Evolutionary conservation across 2,329 filamentous ascomycete genomes (phyloP).

Genomic region (Phaeosphaeriaceae sp.): DNA sequence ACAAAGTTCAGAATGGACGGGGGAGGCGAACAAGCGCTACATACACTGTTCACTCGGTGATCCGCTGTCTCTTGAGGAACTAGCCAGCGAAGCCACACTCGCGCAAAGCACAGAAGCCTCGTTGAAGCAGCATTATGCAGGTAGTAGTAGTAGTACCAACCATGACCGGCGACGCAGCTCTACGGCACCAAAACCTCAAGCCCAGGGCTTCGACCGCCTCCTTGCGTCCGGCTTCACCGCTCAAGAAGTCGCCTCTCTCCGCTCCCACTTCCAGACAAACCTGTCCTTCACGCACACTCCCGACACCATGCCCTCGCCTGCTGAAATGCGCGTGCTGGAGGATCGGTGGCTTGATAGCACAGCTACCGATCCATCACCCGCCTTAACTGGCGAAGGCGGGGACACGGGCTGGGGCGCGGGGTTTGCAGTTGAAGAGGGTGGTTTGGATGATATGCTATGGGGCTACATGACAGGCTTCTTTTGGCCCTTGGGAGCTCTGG

Average conservation of each 20-base stretch:
- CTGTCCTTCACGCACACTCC: slow-evolving; percentile 83
- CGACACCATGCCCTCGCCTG: slow-evolving; percentile 83
- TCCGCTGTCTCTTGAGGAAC: slow-evolving; percentile 70
- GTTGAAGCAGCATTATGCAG: slow-evolving; percentile 38
- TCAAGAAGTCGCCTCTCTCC: slow-evolving; percentile 81
- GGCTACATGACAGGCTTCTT: slow-evolving; percentile 93
- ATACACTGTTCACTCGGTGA: slow-evolving; percentile 94
- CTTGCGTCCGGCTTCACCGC: slow-evolving; percentile 80
- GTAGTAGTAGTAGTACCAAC: slow-evolving; percentile 18
- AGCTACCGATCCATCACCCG: slow-evolving; percentile 54
- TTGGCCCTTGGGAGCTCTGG: slow-evolving; percentile 85
- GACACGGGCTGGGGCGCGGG: slow-evolving; percentile 57
- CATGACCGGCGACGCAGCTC: slow-evolving; percentile 25
- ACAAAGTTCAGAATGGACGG: too few species aligned
- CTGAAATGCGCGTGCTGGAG: slow-evolving; percentile 77
- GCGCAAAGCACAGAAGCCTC: slow-evolving; percentile 49
- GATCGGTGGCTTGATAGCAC: slow-evolving; percentile 84
- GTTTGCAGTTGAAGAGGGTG: slow-evolving; percentile 62
- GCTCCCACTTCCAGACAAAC: slow-evolving; percentile 87
- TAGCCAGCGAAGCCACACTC: slow-evolving; percentile 68
- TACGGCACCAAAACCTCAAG: slow-evolving; percentile 67
- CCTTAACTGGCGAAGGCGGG: slow-evolving; percentile 42
- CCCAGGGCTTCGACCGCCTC: slow-evolving; percentile 88
- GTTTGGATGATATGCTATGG: slow-evolving; percentile 84
- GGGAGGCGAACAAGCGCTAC: slow-evolving; percentile 69